These are phyloP conservation scores for Bimuria novae-zelandiae DNA, from an alignment of 2,329 filamentous ascomycete genomes.

Conservation along the genomic window DNA sequence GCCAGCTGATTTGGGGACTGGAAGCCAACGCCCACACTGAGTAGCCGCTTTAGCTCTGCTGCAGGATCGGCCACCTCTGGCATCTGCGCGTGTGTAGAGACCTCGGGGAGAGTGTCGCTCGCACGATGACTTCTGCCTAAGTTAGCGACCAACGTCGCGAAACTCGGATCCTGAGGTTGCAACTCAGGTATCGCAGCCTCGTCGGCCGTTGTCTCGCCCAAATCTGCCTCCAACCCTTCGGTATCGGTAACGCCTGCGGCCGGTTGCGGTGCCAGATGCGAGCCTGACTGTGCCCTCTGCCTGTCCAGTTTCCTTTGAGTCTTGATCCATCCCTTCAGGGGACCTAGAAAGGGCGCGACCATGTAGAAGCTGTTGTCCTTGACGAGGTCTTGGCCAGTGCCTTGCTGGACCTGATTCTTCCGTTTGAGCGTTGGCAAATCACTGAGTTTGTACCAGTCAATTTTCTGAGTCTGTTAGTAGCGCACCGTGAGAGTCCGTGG, in stretches of 20 bases:
- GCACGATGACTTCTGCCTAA: conserved; percentile 32
- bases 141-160: conserved; percentile 39
- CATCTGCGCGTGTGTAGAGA: conserved; percentile 28
- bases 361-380: conserved; percentile 94
- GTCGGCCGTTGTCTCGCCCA: conserved; percentile 35
- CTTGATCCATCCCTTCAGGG: conserved; percentile 88
- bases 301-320: conserved; percentile 77
- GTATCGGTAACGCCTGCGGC: conserved; percentile 33
- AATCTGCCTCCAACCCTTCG: conserved; percentile 33
- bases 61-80: conserved; percentile 50
- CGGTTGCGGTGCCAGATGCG: conserved; percentile 22
- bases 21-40: conserved; percentile 51
- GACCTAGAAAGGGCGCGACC: conserved; percentile 89
- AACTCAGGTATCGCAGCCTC: conserved; percentile 17
- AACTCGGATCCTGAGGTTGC: conserved; percentile 25
- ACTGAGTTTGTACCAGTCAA: conserved; percentile 89
- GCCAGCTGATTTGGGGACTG: conserved; percentile 33
- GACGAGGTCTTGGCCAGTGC: conserved; percentile 56
- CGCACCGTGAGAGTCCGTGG: not conserved
- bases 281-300: conserved; percentile 44
- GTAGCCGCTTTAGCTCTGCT: conserved; percentile 57
- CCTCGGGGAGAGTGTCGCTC: conserved; percentile 37
- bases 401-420: conserved; percentile 64
- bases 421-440: conserved; percentile 83
- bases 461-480: conserved; percentile 59